Evolutionary conservation across 2,329 filamentous ascomycete species (phyloP).

Genomic region (Tolypocladium album): DNA sequence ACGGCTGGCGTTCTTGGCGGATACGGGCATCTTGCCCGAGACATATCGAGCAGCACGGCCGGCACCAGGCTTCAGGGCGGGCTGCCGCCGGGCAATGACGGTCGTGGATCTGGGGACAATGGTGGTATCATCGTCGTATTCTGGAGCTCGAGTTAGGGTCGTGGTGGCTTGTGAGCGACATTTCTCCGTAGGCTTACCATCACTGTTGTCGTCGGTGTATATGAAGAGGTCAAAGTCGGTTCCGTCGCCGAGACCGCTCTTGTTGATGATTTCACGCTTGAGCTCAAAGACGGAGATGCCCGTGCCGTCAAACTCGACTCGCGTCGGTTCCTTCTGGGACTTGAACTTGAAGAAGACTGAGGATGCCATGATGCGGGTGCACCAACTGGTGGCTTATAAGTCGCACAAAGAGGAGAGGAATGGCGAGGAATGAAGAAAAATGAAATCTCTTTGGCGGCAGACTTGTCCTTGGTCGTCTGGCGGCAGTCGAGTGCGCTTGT

Average conservation of each 20-base stretch:
- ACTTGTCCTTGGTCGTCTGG: slow-evolving; percentile 10
- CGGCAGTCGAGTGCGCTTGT: slow-evolving; percentile 26
- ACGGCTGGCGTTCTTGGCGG: slow-evolving; percentile 69
- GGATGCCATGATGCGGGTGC: slow-evolving; percentile 60
- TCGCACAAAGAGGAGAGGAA: not conserved
- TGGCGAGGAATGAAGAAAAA: not conserved
- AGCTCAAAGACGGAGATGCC: slow-evolving; percentile 97
- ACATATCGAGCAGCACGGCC: slow-evolving; percentile 92
- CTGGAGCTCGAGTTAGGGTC: slow-evolving; percentile 35
- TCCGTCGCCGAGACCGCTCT: slow-evolving; percentile 87
- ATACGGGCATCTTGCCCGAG: slow-evolving; percentile 86
- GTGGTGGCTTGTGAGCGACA: not conserved
- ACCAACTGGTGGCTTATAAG: not conserved
- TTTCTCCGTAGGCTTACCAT: slow-evolving; percentile 48
- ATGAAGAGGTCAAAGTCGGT: slow-evolving; percentile 94
- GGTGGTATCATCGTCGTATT: slow-evolving; percentile 96
- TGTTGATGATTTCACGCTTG: slow-evolving; percentile 95
- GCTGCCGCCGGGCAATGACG: slow-evolving; percentile 78
- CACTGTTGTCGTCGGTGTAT: slow-evolving; percentile 81
- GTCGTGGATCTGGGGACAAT: slow-evolving; percentile 93
- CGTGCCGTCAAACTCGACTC: slow-evolving; percentile 94
- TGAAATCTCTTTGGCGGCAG: not conserved
- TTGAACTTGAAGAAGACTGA: slow-evolving; percentile 99
- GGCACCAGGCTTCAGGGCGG: slow-evolving; percentile 73
- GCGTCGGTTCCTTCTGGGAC: slow-evolving; percentile 88